Base-by-base conservation (phyloP, 768 basidiomycete species). In the Podaxis sp. region DNA sequence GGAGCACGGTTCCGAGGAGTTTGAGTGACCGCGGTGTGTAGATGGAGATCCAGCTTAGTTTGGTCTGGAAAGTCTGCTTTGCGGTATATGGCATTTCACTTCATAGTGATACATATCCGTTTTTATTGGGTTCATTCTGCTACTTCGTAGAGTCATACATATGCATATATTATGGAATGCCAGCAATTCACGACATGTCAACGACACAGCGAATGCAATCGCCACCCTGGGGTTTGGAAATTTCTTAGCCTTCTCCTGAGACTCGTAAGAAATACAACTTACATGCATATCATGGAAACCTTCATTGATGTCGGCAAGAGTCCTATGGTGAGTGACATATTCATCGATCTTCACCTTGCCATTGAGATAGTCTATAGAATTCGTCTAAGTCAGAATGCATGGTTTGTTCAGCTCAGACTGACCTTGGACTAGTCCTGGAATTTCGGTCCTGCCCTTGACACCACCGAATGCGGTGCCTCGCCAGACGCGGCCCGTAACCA, bases 241-340 rank as follows among this genome's bases (percentile, higher is more conserved):
- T 36, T 61, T 25, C 41, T 17, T 22, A 51, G 59, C 27, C 58
- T 27, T 41, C 63, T 55, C 36, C 54, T 40, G 41, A 38, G 24
- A 60, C 7, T 33, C 58, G 27, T 50, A 54, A 24, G 22, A 12
- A 25, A 12, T n/a, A 47, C 17, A 25, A 84, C 94, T 76, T 76
- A 95, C 93, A 78, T 98, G 94, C 96, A 99, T 98, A 71, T 96
- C 93, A 61, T 90, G 80, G 82, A 99, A 98, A 22, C 93, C 94
- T 54, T 87, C 80, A 75, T 93, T 93, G 72, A 95, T 91, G 5
- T 92, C 88, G 25, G 76, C 80, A 38, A 96, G 78, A 46, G 77
- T 83, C 68, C 88, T 84, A 67, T 85, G 79, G 77, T 98, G 96
- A 52, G 96, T 96, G 63, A 98, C 89, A 74, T 96, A 99, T 74